Percentiles rank a stretch among this genome's conserved stretches.
Evolutionary conservation across 2,329 filamentous ascomycete genomes (phyloP).

Genomic region (Verticillium dahliae): DNA sequence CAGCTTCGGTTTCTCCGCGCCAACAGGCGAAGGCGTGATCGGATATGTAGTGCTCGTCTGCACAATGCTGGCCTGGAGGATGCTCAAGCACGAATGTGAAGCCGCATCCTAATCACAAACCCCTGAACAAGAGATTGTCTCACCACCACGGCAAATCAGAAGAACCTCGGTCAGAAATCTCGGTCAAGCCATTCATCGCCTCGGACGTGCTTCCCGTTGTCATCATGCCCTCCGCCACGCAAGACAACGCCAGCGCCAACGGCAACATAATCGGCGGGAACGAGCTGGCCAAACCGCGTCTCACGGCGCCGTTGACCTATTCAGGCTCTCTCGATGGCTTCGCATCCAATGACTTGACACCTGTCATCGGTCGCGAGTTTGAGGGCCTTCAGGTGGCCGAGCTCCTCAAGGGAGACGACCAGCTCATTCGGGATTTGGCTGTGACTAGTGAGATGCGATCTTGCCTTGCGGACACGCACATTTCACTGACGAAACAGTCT

Average conservation of each 20-base stretch:
- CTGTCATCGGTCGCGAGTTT: slow-evolving; percentile 44
- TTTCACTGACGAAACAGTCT: slow-evolving; percentile 13
- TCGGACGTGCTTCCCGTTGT: background rate
- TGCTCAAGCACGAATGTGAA: too few relatives aligned
- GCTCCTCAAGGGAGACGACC: slow-evolving; percentile 31
- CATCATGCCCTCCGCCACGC: slow-evolving; percentile 26
- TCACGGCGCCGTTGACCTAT: slow-evolving; percentile 28
- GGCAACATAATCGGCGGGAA: slow-evolving; percentile 22
- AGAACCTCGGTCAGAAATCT: background rate
- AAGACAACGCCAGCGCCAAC: slow-evolving; percentile 9
- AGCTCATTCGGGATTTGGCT: slow-evolving; percentile 45
- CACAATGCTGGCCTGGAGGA: background rate
- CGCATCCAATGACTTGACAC: slow-evolving; percentile 32
- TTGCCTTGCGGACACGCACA: background rate
- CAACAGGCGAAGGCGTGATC: background rate
- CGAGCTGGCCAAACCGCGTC: slow-evolving; percentile 18
- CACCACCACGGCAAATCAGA: background rate
- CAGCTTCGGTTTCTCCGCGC: background rate
- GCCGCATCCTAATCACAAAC: background rate
- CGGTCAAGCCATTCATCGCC: background rate
- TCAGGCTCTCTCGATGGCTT: slow-evolving; percentile 32
- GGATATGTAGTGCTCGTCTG: background rate
- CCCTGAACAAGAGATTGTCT: background rate
- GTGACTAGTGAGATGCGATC: slow-evolving; percentile 27
- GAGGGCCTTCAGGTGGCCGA: slow-evolving; percentile 25